Base-by-base conservation (phyloP, 2,329 filamentous ascomycete genomes). In the Fusarium hostae region DNA sequence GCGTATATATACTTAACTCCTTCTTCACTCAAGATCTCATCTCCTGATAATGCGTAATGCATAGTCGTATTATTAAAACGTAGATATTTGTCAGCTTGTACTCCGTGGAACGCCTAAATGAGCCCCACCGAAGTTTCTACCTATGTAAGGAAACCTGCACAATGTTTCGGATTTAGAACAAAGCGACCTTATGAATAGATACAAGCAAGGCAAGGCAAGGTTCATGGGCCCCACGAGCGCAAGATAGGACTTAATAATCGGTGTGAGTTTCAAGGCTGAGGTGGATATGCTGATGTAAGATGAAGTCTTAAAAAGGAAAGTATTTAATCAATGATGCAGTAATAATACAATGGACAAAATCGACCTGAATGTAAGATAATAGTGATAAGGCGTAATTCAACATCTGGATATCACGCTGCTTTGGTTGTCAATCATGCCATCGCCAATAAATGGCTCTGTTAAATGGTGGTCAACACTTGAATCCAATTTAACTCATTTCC, bases 61-160 rank as follows among this genome's bases (percentile, higher is more conserved):
- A 45, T 26, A 13, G 20, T 26, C 39, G 20, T 40, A 41, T 55
- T 48, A 32, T 50, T 41, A 40, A 39, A 15, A 26, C 18, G 18
- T 22, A n/a, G 22, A 44, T 34, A 67, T 68, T 68, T 68, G 64
- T 68, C 43, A 68, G 47, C 59, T 26, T 39, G 20, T 47, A 67
- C 44, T 64, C 66, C 64, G 64, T 68, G 66, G 66, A 68, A 52
- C 32, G 44, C 47, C 62, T 48, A 39, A 58, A n/a, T 26, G 40
- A 40, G 52, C 64, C 39, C 57, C 50, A 67, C 63, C 59, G 61
- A 24, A 50, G 26, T 28, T 35, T 59, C 43, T 48, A 44, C 30
- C 39, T 35, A 32, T 22, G 26, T 32, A n/a, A 16, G 62, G 51
- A 48, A 52, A 24, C 6, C 26, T 24, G 22, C 37, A 35, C 45